Percentiles rank a stretch among this genome's conserved stretches.
These are phyloP conservation scores for Pyrenopolyporus hunteri DNA, from an alignment of 495 filamentous ascomycete genomes.

Conservation along the genomic window DNA sequence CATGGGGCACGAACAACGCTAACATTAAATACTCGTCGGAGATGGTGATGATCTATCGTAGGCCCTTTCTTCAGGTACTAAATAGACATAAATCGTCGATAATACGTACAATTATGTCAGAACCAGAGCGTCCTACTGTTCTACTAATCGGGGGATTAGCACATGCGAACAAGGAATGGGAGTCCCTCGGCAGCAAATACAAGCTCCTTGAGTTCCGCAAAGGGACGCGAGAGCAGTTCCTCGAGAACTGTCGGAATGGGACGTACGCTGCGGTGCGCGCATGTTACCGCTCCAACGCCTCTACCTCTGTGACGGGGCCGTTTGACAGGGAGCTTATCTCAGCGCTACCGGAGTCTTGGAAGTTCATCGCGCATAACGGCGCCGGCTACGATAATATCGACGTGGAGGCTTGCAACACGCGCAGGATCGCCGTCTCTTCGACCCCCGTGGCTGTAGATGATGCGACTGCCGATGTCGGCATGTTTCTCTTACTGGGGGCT, in stretches of 20 bases:
- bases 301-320: constrained; percentile 68
- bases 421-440: constrained; percentile 68
- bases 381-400: constrained; percentile 87
- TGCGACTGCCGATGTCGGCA: constrained; percentile 73
- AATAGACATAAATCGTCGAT: too few relatives aligned
- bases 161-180: constrained; percentile 63
- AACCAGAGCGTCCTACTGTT: constrained; percentile 45
- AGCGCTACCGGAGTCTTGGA: constrained; percentile 68
- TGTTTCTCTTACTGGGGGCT: constrained; percentile 74
- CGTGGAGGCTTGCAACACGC: constrained; percentile 67
- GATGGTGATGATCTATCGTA: too few relatives aligned
- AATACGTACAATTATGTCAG: not conserved
- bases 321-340: constrained; percentile 71
- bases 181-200: constrained; percentile 55
- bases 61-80: too few relatives aligned
- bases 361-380: constrained; percentile 85
- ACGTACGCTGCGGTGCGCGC: constrained; percentile 70
- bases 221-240: constrained; percentile 64
- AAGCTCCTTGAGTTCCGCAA: constrained; percentile 56
- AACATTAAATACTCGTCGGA: not conserved
- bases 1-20: not conserved
- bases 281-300: constrained; percentile 79
- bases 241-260: constrained; percentile 73
- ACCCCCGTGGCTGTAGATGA: constrained; percentile 72
- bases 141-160: constrained; percentile 63